phyloP scores from a whole-genome alignment of 2,329 filamentous ascomycete species.

The Botrytis galanthina region DNA sequence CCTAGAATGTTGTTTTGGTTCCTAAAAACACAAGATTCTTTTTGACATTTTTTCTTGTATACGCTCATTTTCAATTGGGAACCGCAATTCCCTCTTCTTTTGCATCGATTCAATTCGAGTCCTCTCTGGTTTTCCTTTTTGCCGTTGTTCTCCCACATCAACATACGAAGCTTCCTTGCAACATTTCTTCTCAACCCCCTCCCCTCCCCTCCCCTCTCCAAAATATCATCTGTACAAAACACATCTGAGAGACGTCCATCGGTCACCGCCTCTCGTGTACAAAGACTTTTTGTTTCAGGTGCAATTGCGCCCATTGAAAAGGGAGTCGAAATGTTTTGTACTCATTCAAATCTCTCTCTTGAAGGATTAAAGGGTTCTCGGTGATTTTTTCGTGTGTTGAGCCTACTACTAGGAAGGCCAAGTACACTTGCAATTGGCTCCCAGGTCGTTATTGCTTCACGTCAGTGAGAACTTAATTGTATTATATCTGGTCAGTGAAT shows the following conservation, averaged over 20 bases:
- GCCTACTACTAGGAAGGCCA: conserved; percentile 24
- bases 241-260: conserved; percentile 11
- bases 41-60: conserved; percentile 12
- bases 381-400: conserved; percentile 13
- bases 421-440: conserved; percentile 29
- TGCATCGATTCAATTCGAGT: conserved; percentile 9
- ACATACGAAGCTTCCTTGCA: conserved; percentile 16
- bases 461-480: conserved; percentile 30
- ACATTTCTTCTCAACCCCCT: conserved; percentile 10
- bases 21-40: neutral
- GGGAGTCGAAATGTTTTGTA: conserved; percentile 39
- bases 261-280: conserved; percentile 29
- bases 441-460: conserved; percentile 29
- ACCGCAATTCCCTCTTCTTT: conserved; percentile 9
- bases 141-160: conserved; percentile 14
- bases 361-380: conserved; percentile 39
- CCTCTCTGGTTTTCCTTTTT: neutral
- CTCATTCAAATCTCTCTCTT: conserved; percentile 36
- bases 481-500: conserved; percentile 38
- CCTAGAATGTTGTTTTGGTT: conserved; percentile 3
- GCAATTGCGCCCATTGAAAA: conserved; percentile 30
- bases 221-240: neutral
- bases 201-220: neutral
- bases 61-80: conserved; percentile 21
- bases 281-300: conserved; percentile 29